These are phyloP conservation scores for Strobilomyces confusus DNA, from an alignment of 768 basidiomycete genomes.

Conservation along the genomic window DNA sequence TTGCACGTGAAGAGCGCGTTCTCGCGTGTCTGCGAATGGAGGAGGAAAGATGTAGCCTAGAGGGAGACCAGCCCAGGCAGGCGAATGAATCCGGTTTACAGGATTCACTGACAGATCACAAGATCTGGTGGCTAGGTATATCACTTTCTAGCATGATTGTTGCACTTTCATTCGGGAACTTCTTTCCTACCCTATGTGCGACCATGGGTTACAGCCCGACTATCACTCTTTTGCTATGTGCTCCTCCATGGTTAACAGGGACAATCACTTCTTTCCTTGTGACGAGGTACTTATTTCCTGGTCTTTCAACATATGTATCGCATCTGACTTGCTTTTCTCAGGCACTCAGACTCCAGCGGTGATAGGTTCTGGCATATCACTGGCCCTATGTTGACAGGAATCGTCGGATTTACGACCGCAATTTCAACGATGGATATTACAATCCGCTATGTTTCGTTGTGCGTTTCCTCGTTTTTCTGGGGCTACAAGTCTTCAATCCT, in stretches of 20 bases:
- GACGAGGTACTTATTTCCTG: slow-evolving; percentile 37
- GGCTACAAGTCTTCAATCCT: background rate
- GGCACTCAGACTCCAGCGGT: slow-evolving; percentile 66
- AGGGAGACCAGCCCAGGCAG: slow-evolving; percentile 40
- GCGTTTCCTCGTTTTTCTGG: slow-evolving; percentile 13
- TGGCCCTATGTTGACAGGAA: slow-evolving; percentile 48
- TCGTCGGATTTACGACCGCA: slow-evolving; percentile 63
- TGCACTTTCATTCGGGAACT: slow-evolving; percentile 70
- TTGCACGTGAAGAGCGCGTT: slow-evolving; percentile 50
- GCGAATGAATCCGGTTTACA: slow-evolving; percentile 41
- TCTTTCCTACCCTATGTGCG: slow-evolving; percentile 70
- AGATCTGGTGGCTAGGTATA: slow-evolving; percentile 75
- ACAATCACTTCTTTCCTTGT: slow-evolving; percentile 53
- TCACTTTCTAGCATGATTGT: slow-evolving; percentile 51
- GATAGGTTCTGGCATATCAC: slow-evolving; percentile 75
- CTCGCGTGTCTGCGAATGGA: slow-evolving; percentile 56
- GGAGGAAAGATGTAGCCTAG: slow-evolving; percentile 56
- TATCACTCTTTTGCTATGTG: slow-evolving; percentile 66
- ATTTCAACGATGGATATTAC: slow-evolving; percentile 58
- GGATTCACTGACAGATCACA: slow-evolving; percentile 67
- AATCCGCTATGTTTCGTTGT: slow-evolving; percentile 64
- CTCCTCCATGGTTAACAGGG: slow-evolving; percentile 68
- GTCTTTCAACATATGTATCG: background rate
- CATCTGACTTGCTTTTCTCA: slow-evolving; percentile 18
- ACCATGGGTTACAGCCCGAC: slow-evolving; percentile 66